These are phyloP conservation scores for Colletotrichum sp. DNA, from an alignment of 2,329 filamentous ascomycete species.

Conservation along the genomic window DNA sequence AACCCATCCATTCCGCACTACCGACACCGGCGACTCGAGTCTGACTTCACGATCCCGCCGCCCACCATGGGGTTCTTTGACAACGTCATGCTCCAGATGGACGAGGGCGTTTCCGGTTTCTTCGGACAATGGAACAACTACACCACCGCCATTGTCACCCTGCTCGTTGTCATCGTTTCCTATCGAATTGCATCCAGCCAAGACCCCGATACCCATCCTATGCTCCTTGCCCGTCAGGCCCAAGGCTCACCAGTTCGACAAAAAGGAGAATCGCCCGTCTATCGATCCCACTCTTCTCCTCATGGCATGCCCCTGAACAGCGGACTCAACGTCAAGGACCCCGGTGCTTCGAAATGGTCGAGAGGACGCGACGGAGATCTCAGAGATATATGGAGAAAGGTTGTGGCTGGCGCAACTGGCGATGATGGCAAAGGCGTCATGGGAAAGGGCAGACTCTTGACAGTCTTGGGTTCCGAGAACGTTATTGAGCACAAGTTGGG, in stretches of 20 bases:
- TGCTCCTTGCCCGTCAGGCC: constrained; percentile 86
- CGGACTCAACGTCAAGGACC: constrained; percentile 82
- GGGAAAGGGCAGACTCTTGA: constrained; percentile 75
- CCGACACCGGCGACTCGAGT: background rate
- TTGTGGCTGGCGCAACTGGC: constrained; percentile 66
- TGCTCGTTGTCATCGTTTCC: constrained; percentile 70
- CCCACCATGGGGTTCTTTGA: constrained; percentile 51
- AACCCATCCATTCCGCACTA: background rate
- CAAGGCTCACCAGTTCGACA: constrained; percentile 79
- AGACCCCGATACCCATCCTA: constrained; percentile 90
- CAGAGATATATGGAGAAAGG: constrained; percentile 86
- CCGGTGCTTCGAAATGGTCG: constrained; percentile 81
- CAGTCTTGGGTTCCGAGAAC: constrained; percentile 77
- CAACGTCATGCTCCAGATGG: constrained; percentile 68
- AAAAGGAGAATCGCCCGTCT: constrained; percentile 83
- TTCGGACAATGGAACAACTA: constrained; percentile 83
- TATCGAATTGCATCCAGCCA: constrained; percentile 73
- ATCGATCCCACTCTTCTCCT: constrained; percentile 82
- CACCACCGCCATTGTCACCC: constrained; percentile 73
- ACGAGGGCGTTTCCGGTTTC: constrained; percentile 71
- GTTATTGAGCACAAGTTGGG: constrained; percentile 74
- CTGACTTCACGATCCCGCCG: background rate
- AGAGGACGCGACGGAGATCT: constrained; percentile 86
- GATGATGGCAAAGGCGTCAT: constrained; percentile 64
- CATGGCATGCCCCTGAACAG: constrained; percentile 81